Conservation (phyloP, 2,329 filamentous ascomycete genomes). For the Stemphylium beticola region DNA sequence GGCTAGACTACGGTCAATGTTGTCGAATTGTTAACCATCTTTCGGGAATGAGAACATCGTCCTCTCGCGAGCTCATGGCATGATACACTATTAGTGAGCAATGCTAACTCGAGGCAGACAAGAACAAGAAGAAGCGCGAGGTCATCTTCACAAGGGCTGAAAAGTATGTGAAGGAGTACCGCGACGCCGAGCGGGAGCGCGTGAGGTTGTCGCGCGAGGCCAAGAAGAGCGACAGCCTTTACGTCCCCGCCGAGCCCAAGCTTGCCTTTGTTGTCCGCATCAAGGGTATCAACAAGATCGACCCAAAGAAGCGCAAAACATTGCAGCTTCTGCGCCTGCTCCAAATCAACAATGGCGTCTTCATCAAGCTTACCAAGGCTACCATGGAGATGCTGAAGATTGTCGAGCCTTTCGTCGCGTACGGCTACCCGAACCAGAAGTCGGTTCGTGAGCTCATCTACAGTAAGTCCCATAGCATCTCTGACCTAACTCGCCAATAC, state of each 20-base stretch:
- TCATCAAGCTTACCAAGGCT: conserved; percentile 96
- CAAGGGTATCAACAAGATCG: conserved; percentile 99
- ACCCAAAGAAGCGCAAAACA: conserved; percentile 99
- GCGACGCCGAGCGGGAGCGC: conserved; percentile 97
- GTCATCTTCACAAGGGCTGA: conserved; percentile 99
- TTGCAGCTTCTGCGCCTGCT: conserved; percentile 98
- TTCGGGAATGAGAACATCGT: conserved; percentile 85
- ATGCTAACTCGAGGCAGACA: conserved; percentile 62
- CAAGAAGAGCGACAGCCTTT: conserved; percentile 92
- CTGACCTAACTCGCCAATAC: conserved; percentile 44
- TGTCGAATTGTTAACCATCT: conserved; percentile 99
- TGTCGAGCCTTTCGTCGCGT: conserved; percentile 98
- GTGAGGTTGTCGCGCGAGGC: conserved; percentile 87
- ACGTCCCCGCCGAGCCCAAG: conserved; percentile 93
- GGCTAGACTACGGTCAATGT: conserved; percentile 97
- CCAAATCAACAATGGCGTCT: conserved; percentile 99
- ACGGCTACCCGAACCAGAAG: conserved; percentile 99
- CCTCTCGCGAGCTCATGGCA: conserved; percentile 31
- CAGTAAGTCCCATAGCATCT: conserved; percentile 82
- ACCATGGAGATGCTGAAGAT: conserved; percentile 96
- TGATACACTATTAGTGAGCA: conserved; percentile 7
- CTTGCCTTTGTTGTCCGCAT: conserved; percentile 98
- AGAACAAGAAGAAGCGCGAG: conserved; percentile 97
- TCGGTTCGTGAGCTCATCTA: conserved; percentile 98
- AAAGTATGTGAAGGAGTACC: conserved; percentile 99